Percentiles rank a stretch among this genome's conserved stretches.
Evolutionary conservation across 1,284 basidiomycete genomes (phyloP).

Genomic region (Singerocomus inundabilis): DNA sequence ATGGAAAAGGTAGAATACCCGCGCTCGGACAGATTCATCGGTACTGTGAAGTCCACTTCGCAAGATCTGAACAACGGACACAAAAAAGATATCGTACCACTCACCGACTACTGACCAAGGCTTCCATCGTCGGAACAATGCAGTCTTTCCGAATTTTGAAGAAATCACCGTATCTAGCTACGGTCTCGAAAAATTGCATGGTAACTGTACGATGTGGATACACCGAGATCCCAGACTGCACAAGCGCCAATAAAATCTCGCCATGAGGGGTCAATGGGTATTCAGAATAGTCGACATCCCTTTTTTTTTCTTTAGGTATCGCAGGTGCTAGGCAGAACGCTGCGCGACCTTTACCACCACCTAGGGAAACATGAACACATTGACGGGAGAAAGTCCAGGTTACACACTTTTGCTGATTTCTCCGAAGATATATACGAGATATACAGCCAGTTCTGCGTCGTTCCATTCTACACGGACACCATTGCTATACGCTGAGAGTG

Average conservation of each 20-base stretch:
- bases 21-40: constrained; percentile 69
- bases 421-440: constrained; percentile 91
- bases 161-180: constrained; percentile 91
- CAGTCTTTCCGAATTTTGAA: constrained; percentile 91
- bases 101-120: constrained; percentile 84
- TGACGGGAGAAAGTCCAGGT: background rate
- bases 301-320: constrained; percentile 64
- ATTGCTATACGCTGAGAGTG: constrained; percentile 63
- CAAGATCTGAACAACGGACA: constrained; percentile 3
- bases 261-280: constrained; percentile 91
- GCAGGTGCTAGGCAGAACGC: constrained; percentile 72
- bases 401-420: constrained; percentile 81
- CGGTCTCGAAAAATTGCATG: constrained; percentile 93
- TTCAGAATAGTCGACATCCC: constrained; percentile 73
- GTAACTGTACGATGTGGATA: constrained; percentile 89
- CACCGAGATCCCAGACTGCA: constrained; percentile 79
- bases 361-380: constrained; percentile 34
- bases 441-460: constrained; percentile 90
- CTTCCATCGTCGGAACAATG: constrained; percentile 83
- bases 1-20: constrained; percentile 92
- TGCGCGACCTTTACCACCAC: constrained; percentile 69
- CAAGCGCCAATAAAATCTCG: constrained; percentile 83
- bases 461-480: constrained; percentile 81
- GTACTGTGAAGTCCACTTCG: constrained; percentile 85
- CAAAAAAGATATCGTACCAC: constrained; percentile 22